These are phyloP conservation scores for Globisporangium splendens DNA, from an alignment of 352 stramenopile species.

Conservation along the genomic window DNA sequence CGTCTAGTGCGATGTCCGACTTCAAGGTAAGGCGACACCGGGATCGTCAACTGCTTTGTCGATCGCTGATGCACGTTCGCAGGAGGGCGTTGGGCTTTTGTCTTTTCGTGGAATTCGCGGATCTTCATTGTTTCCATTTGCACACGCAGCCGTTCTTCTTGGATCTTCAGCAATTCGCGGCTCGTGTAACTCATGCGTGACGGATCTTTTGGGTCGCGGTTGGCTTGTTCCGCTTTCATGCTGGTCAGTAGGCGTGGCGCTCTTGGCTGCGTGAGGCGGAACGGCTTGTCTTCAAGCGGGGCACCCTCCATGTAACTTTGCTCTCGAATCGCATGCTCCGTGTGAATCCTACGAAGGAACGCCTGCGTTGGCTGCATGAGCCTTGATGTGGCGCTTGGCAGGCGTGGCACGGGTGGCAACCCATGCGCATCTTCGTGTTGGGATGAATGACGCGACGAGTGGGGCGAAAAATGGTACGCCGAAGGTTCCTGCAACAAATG, in stretches of 20 bases:
- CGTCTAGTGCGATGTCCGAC: constrained; percentile 55
- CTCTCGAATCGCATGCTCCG: constrained; percentile 15
- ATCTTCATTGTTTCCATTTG: constrained; percentile 74
- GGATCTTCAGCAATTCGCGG: constrained; percentile 71
- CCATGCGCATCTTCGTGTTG: constrained; percentile 10
- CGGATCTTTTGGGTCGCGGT: constrained; percentile 35
- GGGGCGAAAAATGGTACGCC: constrained; percentile 8
- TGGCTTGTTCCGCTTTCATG: constrained; percentile 23
- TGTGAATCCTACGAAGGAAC: constrained; percentile 52
- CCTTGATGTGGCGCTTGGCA: constrained; percentile 25
- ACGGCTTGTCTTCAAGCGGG: constrained; percentile 36
- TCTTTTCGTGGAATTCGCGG: constrained; percentile 74
- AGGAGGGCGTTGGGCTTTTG: constrained; percentile 57
- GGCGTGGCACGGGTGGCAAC: constrained; percentile 12
- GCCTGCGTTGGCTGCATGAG: constrained; percentile 70
- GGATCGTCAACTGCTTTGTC: constrained; percentile 78
- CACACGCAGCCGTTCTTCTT: constrained; percentile 60
- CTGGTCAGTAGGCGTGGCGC: constrained; percentile 52
- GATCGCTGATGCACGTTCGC: constrained; percentile 72
- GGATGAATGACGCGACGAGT: constrained; percentile 16
- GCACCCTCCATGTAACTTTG: constrained; percentile 31
- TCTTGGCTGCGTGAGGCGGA: constrained; percentile 45
- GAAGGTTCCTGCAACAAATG: constrained; percentile 28
- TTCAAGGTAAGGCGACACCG: constrained; percentile 60
- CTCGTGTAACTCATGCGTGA: constrained; percentile 73